These are phyloP conservation scores for Talaromyces sp. DNA, from an alignment of 2,329 filamentous ascomycete species.

Conservation along the genomic window DNA sequence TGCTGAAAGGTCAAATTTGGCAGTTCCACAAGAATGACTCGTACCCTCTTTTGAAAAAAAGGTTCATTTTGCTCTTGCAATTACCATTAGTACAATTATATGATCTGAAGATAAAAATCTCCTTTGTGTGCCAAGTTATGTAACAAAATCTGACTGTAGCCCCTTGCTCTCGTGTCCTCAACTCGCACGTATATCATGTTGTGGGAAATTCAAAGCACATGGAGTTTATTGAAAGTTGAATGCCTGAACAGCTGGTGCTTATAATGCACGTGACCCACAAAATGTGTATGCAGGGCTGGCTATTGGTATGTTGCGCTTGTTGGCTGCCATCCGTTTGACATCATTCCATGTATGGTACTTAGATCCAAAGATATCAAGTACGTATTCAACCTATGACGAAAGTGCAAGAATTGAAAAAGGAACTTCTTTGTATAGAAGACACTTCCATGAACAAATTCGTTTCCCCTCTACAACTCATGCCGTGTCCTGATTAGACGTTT, in stretches of 20 bases:
- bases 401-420: neutral
- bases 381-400: neutral
- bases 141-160: neutral
- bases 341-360: neutral
- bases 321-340: neutral
- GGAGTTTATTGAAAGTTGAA: neutral
- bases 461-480: neutral
- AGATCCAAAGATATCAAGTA: neutral
- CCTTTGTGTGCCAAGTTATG: neutral
- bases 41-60: no score
- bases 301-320: neutral
- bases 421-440: neutral
- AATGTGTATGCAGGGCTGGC: neutral
- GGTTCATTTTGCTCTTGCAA: no score
- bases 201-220: neutral
- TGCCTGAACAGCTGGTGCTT: neutral
- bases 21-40: no score
- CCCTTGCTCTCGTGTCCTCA: neutral
- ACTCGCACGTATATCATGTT: neutral
- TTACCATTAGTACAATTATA: neutral
- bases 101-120: neutral
- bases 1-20: no score
- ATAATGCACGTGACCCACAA: neutral
- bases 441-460: neutral
- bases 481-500: neutral